A percentile compares a stretch with the other conserved stretches of the same genome.
phyloP scores from a whole-genome alignment of 1,284 basidiomycete genomes.

The Lignosus rhinocerotis region DNA sequence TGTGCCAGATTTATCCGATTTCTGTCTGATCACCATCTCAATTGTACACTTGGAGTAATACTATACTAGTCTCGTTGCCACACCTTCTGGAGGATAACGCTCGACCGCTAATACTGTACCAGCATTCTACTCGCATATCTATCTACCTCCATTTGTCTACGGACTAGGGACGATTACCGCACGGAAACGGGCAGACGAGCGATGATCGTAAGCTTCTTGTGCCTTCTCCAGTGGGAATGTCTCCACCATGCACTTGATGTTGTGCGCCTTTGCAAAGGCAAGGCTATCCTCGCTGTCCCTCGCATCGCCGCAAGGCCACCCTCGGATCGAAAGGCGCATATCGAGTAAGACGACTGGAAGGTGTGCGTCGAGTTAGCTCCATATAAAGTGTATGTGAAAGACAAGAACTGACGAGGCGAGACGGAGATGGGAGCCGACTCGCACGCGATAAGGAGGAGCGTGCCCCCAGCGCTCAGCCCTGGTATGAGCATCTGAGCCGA shows the following conservation, averaged over 20 bases:
- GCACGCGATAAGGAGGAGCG: conserved; percentile 24
- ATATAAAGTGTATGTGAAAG: background rate
- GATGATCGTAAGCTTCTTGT: conserved; percentile 27
- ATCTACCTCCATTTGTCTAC: background rate
- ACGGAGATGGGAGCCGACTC: conserved; percentile 9
- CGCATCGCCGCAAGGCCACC: conserved; percentile 25
- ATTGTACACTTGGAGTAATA: too few species aligned
- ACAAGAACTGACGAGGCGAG: conserved; percentile 5
- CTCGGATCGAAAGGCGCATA: conserved; percentile 23
- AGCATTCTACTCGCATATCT: too few species aligned
- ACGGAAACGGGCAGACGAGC: conserved; percentile 27
- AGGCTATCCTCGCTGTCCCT: conserved; percentile 27
- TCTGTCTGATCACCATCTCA: too few species aligned
- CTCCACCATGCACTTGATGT: conserved; percentile 27
- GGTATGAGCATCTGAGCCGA: conserved; percentile 22
- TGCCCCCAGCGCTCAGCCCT: conserved; percentile 26
- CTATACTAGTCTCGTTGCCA: too few species aligned
- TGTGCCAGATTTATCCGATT: too few species aligned
- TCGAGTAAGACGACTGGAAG: conserved; percentile 11
- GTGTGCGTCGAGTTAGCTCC: background rate
- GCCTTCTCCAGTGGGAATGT: conserved; percentile 30
- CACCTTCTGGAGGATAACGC: too few species aligned
- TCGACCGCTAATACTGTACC: too few species aligned
- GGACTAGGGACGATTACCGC: conserved; percentile 28
- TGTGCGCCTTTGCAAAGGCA: conserved; percentile 21